Evolutionary conservation across 352 stramenopile species (phyloP), one percentile per base, ranked within the genome.

Genomic region (Phytopythium oedochilum): DNA sequence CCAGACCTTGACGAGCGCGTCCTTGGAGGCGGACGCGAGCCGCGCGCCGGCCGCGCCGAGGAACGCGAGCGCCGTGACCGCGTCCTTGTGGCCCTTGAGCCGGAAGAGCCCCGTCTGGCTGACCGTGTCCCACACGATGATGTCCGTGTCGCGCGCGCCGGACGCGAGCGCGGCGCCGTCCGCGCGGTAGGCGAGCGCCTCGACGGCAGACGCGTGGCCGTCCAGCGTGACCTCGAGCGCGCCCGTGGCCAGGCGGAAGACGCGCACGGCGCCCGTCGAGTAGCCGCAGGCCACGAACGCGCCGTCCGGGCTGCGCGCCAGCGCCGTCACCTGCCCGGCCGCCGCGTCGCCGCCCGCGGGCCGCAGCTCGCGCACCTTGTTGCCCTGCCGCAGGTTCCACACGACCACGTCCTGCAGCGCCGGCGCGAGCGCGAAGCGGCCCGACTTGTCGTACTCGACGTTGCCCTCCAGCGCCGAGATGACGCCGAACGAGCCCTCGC

Each of bases 1-100:
- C 94, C 94, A 98, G 18, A 97, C 78, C 73, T 98, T 98, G 43
- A 98, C 65, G 36, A 98, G 77, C 32, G 88, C 91, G 73, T 98
- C 94, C 65, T 97, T 97, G 56, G 89, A 97, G 42, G 80, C 72
- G 9, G 92, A 97, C 31, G 89, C 71, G 43, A 92, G 63, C 12
- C 60, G 64, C 28, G 71, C 63, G 20, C 71, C 55, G 5, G 65
- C 61, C n/a, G 97, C 36, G 8, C 31, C 31, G 3, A 55, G 22
- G 62, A 98, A 98, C 20, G 54, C 53, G n/a, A 97, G 53, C 38
- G 87, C 89, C 20, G 93, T 98, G 35, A 98, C 84, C 17, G 88
- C 83, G 61, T 97, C 87, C 63, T 96, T 96, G 76, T 98, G 94
- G 55, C 94, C 94, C 44, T 89, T 89, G 31, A 98, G 81, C 2